Evolutionary conservation across 345 rosid genomes (phyloP), one percentile per base, ranked within the genome.

Genomic region (Fremontodendron californicum): DNA sequence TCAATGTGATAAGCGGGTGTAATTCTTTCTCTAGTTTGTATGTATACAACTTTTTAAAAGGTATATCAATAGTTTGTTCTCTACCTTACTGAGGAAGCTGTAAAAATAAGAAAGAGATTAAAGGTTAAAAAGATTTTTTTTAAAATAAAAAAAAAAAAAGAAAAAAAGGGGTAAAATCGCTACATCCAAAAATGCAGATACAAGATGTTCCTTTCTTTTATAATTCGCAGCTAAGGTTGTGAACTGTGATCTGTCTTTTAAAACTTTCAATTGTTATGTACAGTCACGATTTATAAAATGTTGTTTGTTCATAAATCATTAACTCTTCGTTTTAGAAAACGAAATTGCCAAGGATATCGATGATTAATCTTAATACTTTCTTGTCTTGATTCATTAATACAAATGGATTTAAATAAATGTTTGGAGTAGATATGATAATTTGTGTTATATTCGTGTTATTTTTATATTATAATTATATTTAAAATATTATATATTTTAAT

Each of bases 21-120:
- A 63, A 86, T 91, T 88, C 87, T 88, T 91, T 89, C 16, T 85
- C 87, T 88, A 67, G 76, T 84, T 86, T 79, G 55, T 75, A 65
- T 86, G 87, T 88, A 89, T 81, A 83, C 86, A 86, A 81, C 82
- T 54, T 79, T 81, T 78, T 54, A 57, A 80, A 80, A 69, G 83
- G 84, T 77, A 84, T 78, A 75, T 82, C 76, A 8, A 75, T 73
- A 62, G 77, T 35, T 75, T 74, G 25, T 78, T 62, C 43, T 42
- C 73, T 52, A 39, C 60, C 79, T 77, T 82, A 57, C 70, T 15
- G 37, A 2, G 80, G 80, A 78, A 73, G 77, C 78, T 84, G 93
- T 89, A 85, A 86, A 62, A 88, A 91, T 85, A 86, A 54, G n/a
- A n/a, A 51, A 84, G 69, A 57, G 74, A 75, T 74, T 62, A 77